Conservation (phyloP, 2,329 filamentous ascomycete genomes). For the Colletotrichum sp. region DNA sequence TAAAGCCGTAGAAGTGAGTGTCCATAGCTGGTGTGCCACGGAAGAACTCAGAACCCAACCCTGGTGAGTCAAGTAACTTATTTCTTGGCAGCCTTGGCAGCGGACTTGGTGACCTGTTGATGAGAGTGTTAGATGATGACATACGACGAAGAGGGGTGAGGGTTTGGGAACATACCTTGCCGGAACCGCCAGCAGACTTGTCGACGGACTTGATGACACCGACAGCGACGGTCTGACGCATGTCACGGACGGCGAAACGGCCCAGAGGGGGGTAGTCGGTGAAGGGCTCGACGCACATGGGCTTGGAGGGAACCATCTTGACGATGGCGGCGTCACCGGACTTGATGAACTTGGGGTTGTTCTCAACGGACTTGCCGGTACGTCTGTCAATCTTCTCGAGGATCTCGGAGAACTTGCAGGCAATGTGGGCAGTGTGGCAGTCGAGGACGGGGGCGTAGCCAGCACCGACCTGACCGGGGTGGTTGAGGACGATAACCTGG, state of each 20-base stretch:
- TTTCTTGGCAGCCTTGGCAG: conserved; percentile 78
- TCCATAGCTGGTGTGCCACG: not conserved
- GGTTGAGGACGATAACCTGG: conserved; percentile 99
- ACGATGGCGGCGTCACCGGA: conserved; percentile 99
- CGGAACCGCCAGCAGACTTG: conserved; percentile 61
- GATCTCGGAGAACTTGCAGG: conserved; percentile 99
- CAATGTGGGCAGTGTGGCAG: conserved; percentile 99
- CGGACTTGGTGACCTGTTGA: conserved; percentile 65
- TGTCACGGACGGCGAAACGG: conserved; percentile 99
- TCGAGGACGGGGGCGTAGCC: conserved; percentile 99
- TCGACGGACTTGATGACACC: conserved; percentile 92
- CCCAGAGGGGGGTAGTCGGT: conserved; percentile 99
- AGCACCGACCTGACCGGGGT: conserved; percentile 98
- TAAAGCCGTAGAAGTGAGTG: conserved; percentile 51
- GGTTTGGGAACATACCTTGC: conserved; percentile 55
- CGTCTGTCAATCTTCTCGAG: conserved; percentile 99
- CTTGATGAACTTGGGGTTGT: conserved; percentile 99
- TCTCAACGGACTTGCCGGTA: conserved; percentile 97
- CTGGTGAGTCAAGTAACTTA: conserved; percentile 49
- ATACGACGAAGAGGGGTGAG: conserved; percentile 27
- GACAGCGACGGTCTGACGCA: conserved; percentile 89
- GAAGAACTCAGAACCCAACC: conserved; percentile 17
- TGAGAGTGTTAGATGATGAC: not conserved
- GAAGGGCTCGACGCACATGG: conserved; percentile 99
- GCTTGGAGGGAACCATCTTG: conserved; percentile 99